Percentiles rank a stretch among this genome's conserved stretches.
Conservation (phyloP, 2,329 filamentous ascomycete genomes). For the Neofusicoccum sp. region DNA sequence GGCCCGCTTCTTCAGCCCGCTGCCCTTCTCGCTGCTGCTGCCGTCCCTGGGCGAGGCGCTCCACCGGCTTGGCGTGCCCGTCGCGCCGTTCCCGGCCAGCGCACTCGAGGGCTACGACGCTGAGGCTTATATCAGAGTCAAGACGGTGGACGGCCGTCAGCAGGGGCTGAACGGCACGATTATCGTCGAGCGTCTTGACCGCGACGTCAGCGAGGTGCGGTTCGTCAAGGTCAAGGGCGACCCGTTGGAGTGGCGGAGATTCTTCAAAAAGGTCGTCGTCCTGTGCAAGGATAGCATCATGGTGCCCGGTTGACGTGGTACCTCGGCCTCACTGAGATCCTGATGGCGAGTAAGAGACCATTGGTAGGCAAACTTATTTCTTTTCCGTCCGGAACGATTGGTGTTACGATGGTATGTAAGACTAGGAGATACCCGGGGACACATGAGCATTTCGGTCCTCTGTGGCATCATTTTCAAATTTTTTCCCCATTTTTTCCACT, state of each 20-base stretch:
- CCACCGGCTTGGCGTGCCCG: constrained; percentile 79
- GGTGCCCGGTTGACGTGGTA: constrained; percentile 3
- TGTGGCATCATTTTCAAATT: too few species aligned
- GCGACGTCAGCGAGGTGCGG: constrained; percentile 74
- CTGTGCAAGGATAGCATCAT: constrained; percentile 82
- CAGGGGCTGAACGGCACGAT: constrained; percentile 75
- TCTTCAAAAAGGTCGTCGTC: constrained; percentile 94
- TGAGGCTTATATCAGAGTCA: constrained; percentile 67
- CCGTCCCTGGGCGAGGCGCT: constrained; percentile 78
- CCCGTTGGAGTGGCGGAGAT: constrained; percentile 90
- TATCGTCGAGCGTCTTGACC: constrained; percentile 64
- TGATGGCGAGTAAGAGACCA: neutral
- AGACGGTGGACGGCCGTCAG: constrained; percentile 68
- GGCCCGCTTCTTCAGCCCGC: constrained; percentile 86
- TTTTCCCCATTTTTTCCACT: too few species aligned
- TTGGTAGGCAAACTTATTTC: too few species aligned
- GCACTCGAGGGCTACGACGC: constrained; percentile 42
- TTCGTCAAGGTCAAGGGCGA: constrained; percentile 96
- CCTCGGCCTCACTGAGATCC: too few species aligned
- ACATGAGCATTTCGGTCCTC: too few species aligned
- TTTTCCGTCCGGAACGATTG: too few species aligned
- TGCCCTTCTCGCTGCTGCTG: constrained; percentile 71
- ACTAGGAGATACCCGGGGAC: too few species aligned
- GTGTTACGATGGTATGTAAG: too few species aligned
- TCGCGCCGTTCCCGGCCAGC: constrained; percentile 47